These are phyloP conservation scores for Aspergillus vadensis DNA, from an alignment of 2,329 filamentous ascomycete genomes.

Conservation along the genomic window DNA sequence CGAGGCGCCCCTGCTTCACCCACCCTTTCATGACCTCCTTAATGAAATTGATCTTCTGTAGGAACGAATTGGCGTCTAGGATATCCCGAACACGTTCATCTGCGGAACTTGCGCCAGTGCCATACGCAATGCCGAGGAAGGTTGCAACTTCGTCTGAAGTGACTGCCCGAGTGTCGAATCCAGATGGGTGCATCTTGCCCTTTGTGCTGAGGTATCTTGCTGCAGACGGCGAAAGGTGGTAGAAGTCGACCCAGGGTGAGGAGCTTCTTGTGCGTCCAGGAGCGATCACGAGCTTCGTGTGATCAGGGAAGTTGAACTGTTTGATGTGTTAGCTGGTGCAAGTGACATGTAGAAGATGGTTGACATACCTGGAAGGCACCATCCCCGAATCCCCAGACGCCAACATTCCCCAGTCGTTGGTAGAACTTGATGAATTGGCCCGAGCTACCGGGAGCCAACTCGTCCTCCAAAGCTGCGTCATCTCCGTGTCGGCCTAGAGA, in stretches of 20 bases:
- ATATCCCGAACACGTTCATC: constrained; percentile 46
- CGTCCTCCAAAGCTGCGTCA: constrained; percentile 35
- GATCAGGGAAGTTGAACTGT: constrained; percentile 55
- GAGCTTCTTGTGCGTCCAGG: constrained; percentile 41
- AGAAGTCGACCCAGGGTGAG: constrained; percentile 50
- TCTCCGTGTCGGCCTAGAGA: constrained; percentile 46
- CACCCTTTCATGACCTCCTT: constrained; percentile 44
- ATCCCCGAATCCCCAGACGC: constrained; percentile 55
- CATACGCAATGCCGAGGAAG: constrained; percentile 44
- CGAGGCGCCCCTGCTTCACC: constrained; percentile 42
- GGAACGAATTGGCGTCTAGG: constrained; percentile 48
- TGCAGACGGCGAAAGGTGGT: constrained; percentile 50
- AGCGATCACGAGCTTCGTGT: constrained; percentile 54
- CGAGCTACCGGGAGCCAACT: constrained; percentile 28
- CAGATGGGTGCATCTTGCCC: constrained; percentile 46
- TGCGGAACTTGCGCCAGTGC: constrained; percentile 33
- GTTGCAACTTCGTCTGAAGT: constrained; percentile 45
- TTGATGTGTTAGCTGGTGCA: background rate
- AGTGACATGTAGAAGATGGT: constrained; percentile 1
- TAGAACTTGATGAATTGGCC: constrained; percentile 53
- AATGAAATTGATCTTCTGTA: constrained; percentile 47
- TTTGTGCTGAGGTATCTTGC: constrained; percentile 46
- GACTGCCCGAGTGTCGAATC: constrained; percentile 46
- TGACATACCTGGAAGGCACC: constrained; percentile 48
- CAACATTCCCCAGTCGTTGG: constrained; percentile 54